Percentiles rank a stretch among this genome's conserved stretches.
phyloP scores from a whole-genome alignment of 129 eudicot species.

The Flaveria robusta region DNA sequence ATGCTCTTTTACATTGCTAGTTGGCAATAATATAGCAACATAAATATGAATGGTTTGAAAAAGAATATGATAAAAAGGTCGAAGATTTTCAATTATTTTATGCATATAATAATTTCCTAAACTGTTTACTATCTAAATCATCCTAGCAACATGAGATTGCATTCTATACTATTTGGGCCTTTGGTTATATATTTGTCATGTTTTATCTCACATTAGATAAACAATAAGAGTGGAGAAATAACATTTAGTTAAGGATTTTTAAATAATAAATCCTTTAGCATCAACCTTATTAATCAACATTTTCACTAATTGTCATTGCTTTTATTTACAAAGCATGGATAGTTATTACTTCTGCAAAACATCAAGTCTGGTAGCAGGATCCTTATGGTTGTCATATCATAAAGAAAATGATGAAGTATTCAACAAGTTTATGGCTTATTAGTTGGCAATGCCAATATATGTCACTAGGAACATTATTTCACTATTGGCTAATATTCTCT shows the following conservation, averaged over 20 bases:
- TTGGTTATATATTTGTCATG: conserved; percentile 1
- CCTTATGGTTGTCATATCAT: not conserved
- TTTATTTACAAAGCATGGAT: not conserved
- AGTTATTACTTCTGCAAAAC: not conserved
- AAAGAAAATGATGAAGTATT: not conserved
- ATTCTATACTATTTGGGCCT: not conserved
- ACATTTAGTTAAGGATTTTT: not conserved
- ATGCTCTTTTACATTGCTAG: not conserved
- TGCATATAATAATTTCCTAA: not conserved
- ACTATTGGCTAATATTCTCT: not conserved
- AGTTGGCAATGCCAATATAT: not conserved
- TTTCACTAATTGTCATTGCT: not conserved
- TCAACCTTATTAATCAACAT: not conserved
- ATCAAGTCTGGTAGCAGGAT: not conserved
- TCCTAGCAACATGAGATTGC: not conserved
- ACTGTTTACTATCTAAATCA: not conserved
- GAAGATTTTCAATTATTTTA: not conserved
- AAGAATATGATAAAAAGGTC: not conserved
- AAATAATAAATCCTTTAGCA: not conserved
- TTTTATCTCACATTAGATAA: not conserved
- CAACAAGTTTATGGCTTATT: not conserved
- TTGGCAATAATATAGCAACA: not conserved
- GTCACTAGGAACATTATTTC: not conserved
- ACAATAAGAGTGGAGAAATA: not conserved
- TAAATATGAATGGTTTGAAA: not conserved